A percentile compares a stretch with the other conserved stretches of the same genome.
These are phyloP conservation scores for Aspergillus viridinutans DNA, from an alignment of 2,329 filamentous ascomycete species.

Conservation along the genomic window DNA sequence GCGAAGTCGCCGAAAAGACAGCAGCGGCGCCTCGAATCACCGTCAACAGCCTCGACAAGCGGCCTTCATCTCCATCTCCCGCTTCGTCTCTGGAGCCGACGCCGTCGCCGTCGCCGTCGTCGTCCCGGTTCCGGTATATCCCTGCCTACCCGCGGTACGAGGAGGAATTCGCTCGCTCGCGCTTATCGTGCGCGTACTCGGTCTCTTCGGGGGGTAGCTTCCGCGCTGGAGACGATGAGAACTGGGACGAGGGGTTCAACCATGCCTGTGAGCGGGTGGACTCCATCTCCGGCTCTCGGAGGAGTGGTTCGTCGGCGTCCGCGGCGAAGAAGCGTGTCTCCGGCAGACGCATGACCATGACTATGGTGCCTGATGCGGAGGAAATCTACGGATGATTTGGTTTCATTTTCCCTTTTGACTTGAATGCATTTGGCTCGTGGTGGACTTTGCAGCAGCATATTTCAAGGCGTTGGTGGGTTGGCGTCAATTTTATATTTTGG, in stretches of 20 bases:
- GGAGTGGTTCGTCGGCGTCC: slow-evolving; percentile 13
- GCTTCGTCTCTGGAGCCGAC: neutral
- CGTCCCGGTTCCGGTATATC: slow-evolving; percentile 30
- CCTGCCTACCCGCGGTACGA: slow-evolving; percentile 24
- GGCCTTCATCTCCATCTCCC: neutral
- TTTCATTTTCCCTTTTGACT: neutral
- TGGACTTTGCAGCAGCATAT: neutral
- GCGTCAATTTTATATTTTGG: neutral
- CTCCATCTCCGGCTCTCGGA: neutral
- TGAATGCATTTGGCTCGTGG: neutral
- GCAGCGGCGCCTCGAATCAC: neutral
- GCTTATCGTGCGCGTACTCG: neutral
- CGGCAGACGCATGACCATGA: slow-evolving; percentile 25
- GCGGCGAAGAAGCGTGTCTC: slow-evolving; percentile 20
- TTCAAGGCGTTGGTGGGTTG: slow-evolving; percentile 1
- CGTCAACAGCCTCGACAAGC: neutral
- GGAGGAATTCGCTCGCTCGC: slow-evolving; percentile 14
- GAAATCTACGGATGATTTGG: slow-evolving; percentile 29
- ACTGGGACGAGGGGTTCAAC: neutral
- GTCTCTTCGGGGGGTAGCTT: slow-evolving; percentile 6
- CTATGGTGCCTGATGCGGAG: slow-evolving; percentile 36
- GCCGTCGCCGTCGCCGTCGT: neutral
- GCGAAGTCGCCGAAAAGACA: slow-evolving; percentile 23
- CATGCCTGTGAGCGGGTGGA: too few species aligned
- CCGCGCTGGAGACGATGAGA: neutral